Conservation (phyloP, 257 asterid genomes). For the Ilex asprella region DNA sequence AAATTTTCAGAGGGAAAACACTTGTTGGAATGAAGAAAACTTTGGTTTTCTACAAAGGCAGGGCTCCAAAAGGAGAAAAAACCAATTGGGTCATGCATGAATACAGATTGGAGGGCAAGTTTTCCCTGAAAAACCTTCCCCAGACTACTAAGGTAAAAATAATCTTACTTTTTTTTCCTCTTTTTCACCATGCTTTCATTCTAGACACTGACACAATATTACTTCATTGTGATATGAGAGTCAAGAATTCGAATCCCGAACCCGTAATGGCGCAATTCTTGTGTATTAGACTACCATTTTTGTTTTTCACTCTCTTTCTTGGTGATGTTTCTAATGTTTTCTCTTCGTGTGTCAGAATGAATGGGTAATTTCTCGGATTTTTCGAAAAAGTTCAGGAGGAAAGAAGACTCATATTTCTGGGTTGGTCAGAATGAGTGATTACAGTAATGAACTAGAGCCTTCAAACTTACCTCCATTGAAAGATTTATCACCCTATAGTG, state of each 20-base stretch:
- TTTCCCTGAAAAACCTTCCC: slow-evolving; percentile 32
- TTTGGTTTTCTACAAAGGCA: slow-evolving; percentile 69
- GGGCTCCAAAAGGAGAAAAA: slow-evolving; percentile 78
- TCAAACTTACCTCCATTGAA: slow-evolving; percentile 40
- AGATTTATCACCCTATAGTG: slow-evolving; percentile 9
- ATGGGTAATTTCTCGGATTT: slow-evolving; percentile 92
- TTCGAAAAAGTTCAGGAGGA: slow-evolving; percentile 71
- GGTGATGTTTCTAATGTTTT: too few relatives aligned
- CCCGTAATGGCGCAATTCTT: too few relatives aligned
- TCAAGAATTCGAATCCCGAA: too few relatives aligned
- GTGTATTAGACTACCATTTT: too few relatives aligned
- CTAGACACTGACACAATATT: too few relatives aligned
- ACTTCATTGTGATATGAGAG: too few relatives aligned
- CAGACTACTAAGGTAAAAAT: slow-evolving; percentile 36
- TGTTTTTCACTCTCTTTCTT: too few relatives aligned
- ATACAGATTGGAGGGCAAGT: slow-evolving; percentile 63
- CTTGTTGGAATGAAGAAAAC: slow-evolving; percentile 76
- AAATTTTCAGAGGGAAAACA: slow-evolving; percentile 42
- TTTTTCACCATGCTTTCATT: neutral
- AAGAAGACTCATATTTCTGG: slow-evolving; percentile 69
- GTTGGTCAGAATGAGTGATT: slow-evolving; percentile 26
- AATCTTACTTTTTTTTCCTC: slow-evolving; percentile 8
- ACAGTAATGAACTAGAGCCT: slow-evolving; percentile 14
- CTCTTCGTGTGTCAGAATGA: slow-evolving; percentile 45
- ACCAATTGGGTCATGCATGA: slow-evolving; percentile 80